Evolutionary conservation across 73 alveolate genomes (phyloP), one percentile per base, ranked within the genome.

Genomic region (Paramecium octaurelia): DNA sequence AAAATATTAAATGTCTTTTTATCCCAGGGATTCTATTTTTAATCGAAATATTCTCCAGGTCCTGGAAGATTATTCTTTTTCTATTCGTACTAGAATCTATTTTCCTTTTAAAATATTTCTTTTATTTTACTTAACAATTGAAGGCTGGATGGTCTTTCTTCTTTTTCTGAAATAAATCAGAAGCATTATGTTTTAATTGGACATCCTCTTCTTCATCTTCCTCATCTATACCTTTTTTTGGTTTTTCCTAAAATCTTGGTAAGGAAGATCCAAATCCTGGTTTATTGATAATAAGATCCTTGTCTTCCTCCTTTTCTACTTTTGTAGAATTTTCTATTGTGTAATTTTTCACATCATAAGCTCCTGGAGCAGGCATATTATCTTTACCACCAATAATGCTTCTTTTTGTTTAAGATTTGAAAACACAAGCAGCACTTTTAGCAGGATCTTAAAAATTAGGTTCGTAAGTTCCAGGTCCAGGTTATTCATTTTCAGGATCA

Each of bases 21-120:
- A 48, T 89, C 88, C 94, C 94, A 89, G 6, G 92, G 92, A n/a
- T 69, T 71, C 8, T 84, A 35, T 44, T 77, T 71, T 50, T 40
- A 29, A 71, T 89, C 94, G 44, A 44, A 71, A 59, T 89, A 89
- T 36, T 89, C 73, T 42, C 94, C 94, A n/a, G 94, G 94, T 27
- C 92, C 86, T 11, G 94, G 94, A 83, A 46, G 84, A 35, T 18
- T 24, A 23, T 38, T 38, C 16, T 31, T 64, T 34, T 64, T 64
- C 12, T 64, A 64, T 64, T 64, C 88, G 48, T 89, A 71, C n/a
- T 89, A 40, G 31, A 89, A 89, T 70, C 94, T 40, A 18, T 89
- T 83, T 70, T 77, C 94, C 94, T 89, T 10, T 11, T 40, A 69
- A 71, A 11, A 6, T 42, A 18, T 68, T 57, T 4, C 29, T 27